Percentiles rank a stretch among this genome's conserved stretches.
phyloP scores from a whole-genome alignment of 305 asterid species.

The Fraxinus latifolia region DNA sequence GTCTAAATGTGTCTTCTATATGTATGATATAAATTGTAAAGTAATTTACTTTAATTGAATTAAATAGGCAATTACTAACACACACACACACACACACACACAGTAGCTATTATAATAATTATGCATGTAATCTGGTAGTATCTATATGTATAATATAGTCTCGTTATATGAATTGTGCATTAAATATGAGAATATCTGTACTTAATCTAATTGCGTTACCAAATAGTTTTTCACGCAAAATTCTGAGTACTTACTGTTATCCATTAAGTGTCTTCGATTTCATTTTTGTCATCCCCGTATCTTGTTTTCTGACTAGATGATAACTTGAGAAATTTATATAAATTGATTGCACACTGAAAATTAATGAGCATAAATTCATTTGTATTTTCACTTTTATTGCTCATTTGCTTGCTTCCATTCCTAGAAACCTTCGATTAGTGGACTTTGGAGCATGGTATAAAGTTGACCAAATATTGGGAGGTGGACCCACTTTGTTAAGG shows the following conservation, averaged over 20 bases:
- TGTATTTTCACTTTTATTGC: neutral
- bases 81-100: neutral
- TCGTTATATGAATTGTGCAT: neutral
- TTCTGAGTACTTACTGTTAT: neutral
- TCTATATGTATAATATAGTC: neutral
- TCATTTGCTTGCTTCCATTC: constrained; percentile 1
- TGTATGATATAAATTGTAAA: neutral
- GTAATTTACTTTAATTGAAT: neutral
- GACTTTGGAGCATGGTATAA: neutral
- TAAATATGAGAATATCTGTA: neutral
- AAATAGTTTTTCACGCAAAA: neutral
- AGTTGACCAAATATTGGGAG: neutral
- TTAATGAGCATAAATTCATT: constrained; percentile 1
- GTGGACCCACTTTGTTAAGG: neutral
- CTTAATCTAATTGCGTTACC: neutral
- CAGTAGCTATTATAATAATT: neutral
- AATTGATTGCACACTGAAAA: neutral
- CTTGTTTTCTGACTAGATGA: neutral
- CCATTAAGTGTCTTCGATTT: neutral
- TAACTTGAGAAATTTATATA: neutral
- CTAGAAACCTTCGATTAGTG: constrained; percentile 11
- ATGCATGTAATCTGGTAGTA: neutral
- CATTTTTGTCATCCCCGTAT: neutral
- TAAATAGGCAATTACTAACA: neutral
- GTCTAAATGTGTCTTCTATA: neutral